phyloP scores from a whole-genome alignment of 2,329 filamentous ascomycete species.

The Botryotinia calthae region DNA sequence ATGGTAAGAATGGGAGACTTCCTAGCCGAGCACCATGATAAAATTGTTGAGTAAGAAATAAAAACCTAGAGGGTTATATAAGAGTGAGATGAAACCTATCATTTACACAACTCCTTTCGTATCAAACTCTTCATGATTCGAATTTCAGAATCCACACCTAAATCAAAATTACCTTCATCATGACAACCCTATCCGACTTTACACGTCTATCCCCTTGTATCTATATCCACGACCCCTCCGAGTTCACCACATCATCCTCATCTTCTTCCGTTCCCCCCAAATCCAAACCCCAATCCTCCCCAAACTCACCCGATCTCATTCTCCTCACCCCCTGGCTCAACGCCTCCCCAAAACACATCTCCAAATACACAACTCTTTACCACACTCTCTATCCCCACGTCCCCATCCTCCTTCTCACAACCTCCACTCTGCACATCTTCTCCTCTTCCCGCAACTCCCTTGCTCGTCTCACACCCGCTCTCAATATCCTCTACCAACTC shows the following conservation, averaged over 20 bases:
- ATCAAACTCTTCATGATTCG: not conserved
- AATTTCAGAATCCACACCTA: not conserved
- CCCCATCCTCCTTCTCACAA: conserved; percentile 51
- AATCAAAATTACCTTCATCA: not conserved
- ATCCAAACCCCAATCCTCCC: not conserved
- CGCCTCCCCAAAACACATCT: conserved; percentile 43
- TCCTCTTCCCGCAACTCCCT: not conserved
- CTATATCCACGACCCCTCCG: conserved; percentile 40
- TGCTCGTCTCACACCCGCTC: not conserved
- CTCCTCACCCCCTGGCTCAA: conserved; percentile 51
- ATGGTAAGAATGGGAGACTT: not conserved
- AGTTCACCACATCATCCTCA: conserved; percentile 39
- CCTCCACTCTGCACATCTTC: conserved; percentile 40
- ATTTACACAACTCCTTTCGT: not conserved
- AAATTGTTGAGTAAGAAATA: not conserved
- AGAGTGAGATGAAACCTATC: accelerated
- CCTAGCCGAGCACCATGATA: not conserved
- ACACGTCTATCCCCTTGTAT: not conserved
- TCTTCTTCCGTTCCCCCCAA: not conserved
- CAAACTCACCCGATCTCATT: conserved; percentile 41
- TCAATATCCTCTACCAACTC: not conserved
- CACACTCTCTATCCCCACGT: conserved; percentile 42
- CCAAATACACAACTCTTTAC: conserved; percentile 49
- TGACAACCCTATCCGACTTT: not conserved
- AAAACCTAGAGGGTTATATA: not conserved